Percentiles rank a stretch among this genome's conserved stretches.
Conservation (phyloP, 192 early-diverging fungal genomes). For the Coemansia javaensis region DNA sequence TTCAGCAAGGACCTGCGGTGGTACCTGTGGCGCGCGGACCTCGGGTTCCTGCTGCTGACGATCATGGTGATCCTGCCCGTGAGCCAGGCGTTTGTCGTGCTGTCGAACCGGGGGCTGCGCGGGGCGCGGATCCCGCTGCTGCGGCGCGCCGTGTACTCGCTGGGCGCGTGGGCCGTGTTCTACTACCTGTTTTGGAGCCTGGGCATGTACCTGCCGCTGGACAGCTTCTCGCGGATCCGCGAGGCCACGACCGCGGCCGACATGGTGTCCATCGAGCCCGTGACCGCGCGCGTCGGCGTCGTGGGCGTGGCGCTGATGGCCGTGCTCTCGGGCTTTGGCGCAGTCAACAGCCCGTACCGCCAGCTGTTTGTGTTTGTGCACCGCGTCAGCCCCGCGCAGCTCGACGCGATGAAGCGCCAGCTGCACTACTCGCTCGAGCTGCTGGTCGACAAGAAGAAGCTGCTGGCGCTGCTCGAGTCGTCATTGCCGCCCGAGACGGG, state of each 20-base stretch:
- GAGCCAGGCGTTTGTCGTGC: slow-evolving; percentile 65
- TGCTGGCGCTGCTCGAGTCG: slow-evolving; percentile 47
- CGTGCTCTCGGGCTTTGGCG: slow-evolving; percentile 88
- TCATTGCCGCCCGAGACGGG: no score
- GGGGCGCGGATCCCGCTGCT: slow-evolving; percentile 25
- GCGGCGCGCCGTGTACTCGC: slow-evolving; percentile 26
- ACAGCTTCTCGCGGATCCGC: slow-evolving; percentile 45
- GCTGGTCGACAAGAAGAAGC: slow-evolving; percentile 64
- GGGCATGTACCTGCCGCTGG: slow-evolving; percentile 56
- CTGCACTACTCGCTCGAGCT: slow-evolving; percentile 63
- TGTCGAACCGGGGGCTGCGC: slow-evolving; percentile 35
- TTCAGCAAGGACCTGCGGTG: slow-evolving; percentile 65
- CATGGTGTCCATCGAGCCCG: slow-evolving; percentile 58
- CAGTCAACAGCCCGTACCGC: slow-evolving; percentile 86
- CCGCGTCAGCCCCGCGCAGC: slow-evolving; percentile 50
- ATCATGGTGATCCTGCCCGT: slow-evolving; percentile 71
- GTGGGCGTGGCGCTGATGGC: slow-evolving; percentile 94
- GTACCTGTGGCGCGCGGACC: slow-evolving; percentile 69
- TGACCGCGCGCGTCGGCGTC: slow-evolving; percentile 78
- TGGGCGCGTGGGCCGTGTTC: slow-evolving; percentile 42
- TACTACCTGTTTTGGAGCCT: slow-evolving; percentile 62
- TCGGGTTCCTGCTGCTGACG: slow-evolving; percentile 63
- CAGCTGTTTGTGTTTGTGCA: slow-evolving; percentile 78
- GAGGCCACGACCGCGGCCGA: slow-evolving; percentile 35
- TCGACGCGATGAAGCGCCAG: slow-evolving; percentile 60